Conservation (phyloP, 2,329 filamentous ascomycete species). For the Neofusicoccum kwambonambiense region DNA sequence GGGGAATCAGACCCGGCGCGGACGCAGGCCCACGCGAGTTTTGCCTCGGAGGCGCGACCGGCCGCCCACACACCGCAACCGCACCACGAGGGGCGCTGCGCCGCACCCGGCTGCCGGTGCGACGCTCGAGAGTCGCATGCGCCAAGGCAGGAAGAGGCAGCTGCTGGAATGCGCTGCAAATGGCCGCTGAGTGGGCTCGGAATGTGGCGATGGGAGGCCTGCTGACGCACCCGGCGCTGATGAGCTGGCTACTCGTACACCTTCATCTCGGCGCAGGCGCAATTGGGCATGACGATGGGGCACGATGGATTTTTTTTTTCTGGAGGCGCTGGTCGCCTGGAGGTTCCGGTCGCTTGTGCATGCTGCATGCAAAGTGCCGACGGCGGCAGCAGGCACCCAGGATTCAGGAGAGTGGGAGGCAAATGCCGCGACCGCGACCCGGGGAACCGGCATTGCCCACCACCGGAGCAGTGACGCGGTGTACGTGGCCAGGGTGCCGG, state of each 20-base stretch:
- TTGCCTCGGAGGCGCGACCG: too few relatives aligned
- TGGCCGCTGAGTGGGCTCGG: too few relatives aligned
- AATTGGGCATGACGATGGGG: not conserved
- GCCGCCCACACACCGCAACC: too few relatives aligned
- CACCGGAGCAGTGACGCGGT: not conserved
- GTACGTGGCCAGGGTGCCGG: too few relatives aligned
- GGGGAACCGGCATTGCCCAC: not conserved
- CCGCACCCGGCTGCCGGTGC: too few relatives aligned
- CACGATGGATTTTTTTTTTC: not conserved
- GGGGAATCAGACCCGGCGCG: not conserved
- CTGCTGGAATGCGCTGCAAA: too few relatives aligned
- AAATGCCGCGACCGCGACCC: conserved; percentile 7
- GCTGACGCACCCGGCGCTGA: not conserved
- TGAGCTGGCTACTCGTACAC: too few relatives aligned
- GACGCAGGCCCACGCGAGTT: not conserved
- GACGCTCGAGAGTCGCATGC: too few relatives aligned
- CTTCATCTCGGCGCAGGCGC: not conserved
- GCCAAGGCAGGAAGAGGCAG: too few relatives aligned
- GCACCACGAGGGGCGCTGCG: too few relatives aligned
- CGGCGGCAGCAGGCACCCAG: not conserved
- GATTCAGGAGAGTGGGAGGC: not conserved
- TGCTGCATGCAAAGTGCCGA: not conserved
- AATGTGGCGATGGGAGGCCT: not conserved
- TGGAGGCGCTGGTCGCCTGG: not conserved
- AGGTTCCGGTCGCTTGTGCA: not conserved